phyloP scores from a whole-genome alignment of 495 filamentous ascomycete genomes.

The Aspergillus diversus region DNA sequence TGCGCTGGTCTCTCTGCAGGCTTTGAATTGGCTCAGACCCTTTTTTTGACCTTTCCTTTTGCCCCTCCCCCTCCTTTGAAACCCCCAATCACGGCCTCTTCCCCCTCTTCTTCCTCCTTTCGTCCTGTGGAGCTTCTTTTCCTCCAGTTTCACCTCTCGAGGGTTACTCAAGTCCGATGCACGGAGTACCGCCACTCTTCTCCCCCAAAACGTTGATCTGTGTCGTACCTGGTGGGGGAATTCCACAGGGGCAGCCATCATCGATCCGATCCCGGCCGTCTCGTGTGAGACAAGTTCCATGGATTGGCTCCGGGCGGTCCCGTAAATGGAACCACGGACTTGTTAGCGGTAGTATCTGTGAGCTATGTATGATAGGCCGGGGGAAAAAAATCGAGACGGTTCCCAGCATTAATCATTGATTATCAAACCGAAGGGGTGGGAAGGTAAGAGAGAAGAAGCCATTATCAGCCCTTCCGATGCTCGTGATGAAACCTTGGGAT shows the following conservation, averaged over 20 bases:
- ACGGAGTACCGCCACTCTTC: conserved; percentile 17
- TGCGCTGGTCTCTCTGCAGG: conserved; percentile 23
- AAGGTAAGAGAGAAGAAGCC: not conserved
- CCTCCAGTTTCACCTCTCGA: not conserved
- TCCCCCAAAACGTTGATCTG: conserved; percentile 8
- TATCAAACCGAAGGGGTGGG: not conserved
- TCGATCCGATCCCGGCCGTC: conserved; percentile 28
- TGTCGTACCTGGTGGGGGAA: conserved; percentile 16
- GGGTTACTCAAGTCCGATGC: conserved; percentile 17
- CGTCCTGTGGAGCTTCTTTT: conserved; percentile 16
- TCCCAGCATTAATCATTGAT: conserved; percentile 1
- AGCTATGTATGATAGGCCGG: not conserved
- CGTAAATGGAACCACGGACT: conserved; percentile 10
- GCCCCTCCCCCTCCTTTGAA: conserved; percentile 12
- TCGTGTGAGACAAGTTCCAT: conserved; percentile 27
- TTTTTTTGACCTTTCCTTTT: conserved; percentile 1
- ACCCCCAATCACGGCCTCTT: not conserved
- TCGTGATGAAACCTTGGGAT: conserved; percentile 3
- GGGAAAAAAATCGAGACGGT: not conserved
- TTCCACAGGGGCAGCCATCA: conserved; percentile 19
- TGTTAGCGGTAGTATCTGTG: not conserved
- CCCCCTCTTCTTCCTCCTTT: not conserved
- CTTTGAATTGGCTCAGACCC: conserved; percentile 22
- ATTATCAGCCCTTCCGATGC: conserved; percentile 1
- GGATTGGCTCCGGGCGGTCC: conserved; percentile 26